Conservation (phyloP, 345 rosid species). For the Populus alba region DNA sequence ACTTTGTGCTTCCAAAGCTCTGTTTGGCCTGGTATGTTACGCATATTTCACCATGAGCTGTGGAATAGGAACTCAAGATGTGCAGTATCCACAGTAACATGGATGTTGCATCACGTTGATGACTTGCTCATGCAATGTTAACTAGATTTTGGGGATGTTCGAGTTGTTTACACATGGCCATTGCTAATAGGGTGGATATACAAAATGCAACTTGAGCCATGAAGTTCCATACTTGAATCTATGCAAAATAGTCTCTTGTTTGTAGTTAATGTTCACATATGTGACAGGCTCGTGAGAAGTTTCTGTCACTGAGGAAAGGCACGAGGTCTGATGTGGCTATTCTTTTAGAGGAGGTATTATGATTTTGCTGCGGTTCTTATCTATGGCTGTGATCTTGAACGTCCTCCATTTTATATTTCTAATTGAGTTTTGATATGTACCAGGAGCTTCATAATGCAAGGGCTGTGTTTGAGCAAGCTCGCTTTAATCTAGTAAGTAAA, state of each 20-base stretch:
- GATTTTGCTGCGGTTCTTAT: slow-evolving; percentile 5
- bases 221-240: not conserved
- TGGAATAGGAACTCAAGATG: not conserved
- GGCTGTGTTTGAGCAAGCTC: slow-evolving; percentile 91
- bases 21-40: not conserved
- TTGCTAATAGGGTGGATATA: not conserved
- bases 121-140: not conserved
- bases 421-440: not conserved
- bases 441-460: slow-evolving; percentile 93
- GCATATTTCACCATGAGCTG: not conserved
- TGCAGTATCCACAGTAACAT: not conserved
- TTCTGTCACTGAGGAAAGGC: slow-evolving; percentile 89
- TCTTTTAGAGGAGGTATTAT: slow-evolving; percentile 75
- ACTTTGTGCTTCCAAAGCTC: not conserved
- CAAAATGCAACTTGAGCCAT: not conserved
- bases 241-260: not conserved
- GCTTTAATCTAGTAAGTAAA: slow-evolving; percentile 71
- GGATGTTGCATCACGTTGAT: not conserved
- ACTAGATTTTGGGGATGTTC: not conserved
- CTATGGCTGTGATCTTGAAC: slow-evolving; percentile 3
- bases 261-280: not conserved
- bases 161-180: not conserved
- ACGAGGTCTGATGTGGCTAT: slow-evolving; percentile 68
- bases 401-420: not conserved
- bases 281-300: slow-evolving; percentile 89